These are phyloP conservation scores for Jatropha podagrica DNA, from an alignment of 441 rosid genomes.

Conservation along the genomic window DNA sequence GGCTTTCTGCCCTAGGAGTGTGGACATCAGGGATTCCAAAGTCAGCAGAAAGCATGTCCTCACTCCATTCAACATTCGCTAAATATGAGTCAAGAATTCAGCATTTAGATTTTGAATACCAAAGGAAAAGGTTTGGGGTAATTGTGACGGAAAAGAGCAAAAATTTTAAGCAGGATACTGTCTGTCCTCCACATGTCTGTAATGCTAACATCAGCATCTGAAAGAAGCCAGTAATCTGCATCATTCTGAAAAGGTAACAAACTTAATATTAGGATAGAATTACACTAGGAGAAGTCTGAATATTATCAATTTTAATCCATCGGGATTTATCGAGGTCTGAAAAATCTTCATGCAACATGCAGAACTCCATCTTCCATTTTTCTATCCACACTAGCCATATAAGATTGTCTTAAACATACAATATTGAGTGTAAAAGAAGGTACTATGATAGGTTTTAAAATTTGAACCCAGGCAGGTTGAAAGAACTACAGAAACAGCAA, in stretches of 20 bases:
- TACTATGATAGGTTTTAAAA: not conserved
- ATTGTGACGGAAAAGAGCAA: not conserved
- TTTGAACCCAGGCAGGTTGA: not conserved
- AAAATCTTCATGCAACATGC: not conserved
- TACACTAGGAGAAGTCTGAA: not conserved
- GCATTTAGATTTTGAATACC: slow-evolving; percentile 14
- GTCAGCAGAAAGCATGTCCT: slow-evolving; percentile 40
- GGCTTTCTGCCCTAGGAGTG: slow-evolving; percentile 50
- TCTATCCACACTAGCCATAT: not conserved
- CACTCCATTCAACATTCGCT: slow-evolving; percentile 73
- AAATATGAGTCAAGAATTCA: slow-evolving; percentile 45
- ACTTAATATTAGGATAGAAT: not conserved
- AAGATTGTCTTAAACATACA: not conserved
- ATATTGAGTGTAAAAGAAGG: not conserved
- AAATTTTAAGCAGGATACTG: slow-evolving; percentile 56
- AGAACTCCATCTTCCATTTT: not conserved
- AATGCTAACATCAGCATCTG: slow-evolving; percentile 80
- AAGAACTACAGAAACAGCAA: slow-evolving; percentile 1
- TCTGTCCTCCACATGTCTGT: slow-evolving; percentile 91
- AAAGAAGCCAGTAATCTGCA: slow-evolving; percentile 88
- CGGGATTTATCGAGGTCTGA: not conserved
- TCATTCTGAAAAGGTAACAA: slow-evolving; percentile 56
- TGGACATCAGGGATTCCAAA: slow-evolving; percentile 54
- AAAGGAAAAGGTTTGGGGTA: not conserved
- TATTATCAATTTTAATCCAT: not conserved